These are phyloP conservation scores for Blastocystis sp. DNA, from an alignment of 352 stramenopile species.

Conservation along the genomic window DNA sequence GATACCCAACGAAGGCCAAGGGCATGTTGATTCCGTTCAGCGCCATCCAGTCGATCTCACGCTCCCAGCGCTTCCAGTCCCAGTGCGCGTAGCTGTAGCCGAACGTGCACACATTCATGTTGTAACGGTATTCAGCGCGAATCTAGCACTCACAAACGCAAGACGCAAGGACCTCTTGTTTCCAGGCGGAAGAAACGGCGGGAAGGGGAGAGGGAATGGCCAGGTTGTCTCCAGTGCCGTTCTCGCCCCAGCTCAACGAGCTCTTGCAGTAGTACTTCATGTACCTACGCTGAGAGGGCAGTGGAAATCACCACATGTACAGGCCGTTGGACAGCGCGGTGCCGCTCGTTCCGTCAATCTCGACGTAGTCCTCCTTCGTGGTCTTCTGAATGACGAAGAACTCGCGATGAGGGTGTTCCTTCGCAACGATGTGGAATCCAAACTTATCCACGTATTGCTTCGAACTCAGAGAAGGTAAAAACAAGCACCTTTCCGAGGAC, in stretches of 20 bases:
- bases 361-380: background rate
- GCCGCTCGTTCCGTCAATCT: constrained; percentile 8
- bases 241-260: constrained; percentile 35
- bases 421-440: background rate
- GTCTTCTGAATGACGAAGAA: background rate
- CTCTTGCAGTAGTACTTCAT: constrained; percentile 37
- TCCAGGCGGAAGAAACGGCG: background rate
- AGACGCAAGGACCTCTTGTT: background rate
- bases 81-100: constrained; percentile 84
- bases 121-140: constrained; percentile 80
- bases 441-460: background rate
- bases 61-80: constrained; percentile 82
- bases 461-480: background rate
- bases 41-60: constrained; percentile 86
- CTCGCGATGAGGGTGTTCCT: background rate
- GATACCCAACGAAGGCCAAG: constrained; percentile 81
- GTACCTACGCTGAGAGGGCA: background rate
- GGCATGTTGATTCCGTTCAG: constrained; percentile 87
- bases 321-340: background rate
- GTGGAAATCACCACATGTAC: background rate
- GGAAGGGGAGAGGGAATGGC: background rate
- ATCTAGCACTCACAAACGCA: background rate
- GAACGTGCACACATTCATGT: constrained; percentile 85
- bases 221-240: constrained; percentile 19
- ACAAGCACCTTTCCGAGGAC: background rate